A percentile compares a stretch with the other conserved stretches of the same genome.
phyloP scores from a whole-genome alignment of 805 yeast species.

The Myxozyma sirexii region DNA sequence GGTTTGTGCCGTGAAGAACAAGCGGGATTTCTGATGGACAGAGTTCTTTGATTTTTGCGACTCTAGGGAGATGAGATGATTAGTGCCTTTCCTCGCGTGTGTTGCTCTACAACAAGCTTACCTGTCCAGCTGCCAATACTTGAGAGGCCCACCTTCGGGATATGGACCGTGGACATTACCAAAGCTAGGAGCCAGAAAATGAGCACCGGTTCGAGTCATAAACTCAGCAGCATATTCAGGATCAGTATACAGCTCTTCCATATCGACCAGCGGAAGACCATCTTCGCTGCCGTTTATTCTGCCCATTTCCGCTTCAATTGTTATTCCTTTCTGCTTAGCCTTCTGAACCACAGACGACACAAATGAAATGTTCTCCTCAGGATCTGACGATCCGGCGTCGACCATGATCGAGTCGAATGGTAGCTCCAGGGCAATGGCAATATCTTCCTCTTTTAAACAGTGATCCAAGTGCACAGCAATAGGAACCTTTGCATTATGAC shows the following conservation, averaged over 20 bases:
- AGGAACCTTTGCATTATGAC: conserved; percentile 42
- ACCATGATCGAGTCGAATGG: conserved; percentile 48
- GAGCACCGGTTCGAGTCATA: conserved; percentile 42
- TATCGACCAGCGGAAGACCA: conserved; percentile 39
- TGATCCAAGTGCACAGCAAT: conserved; percentile 45
- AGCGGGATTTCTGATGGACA: conserved; percentile 25
- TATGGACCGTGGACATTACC: conserved; percentile 47
- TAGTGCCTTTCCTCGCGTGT: not conserved
- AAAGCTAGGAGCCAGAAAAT: conserved; percentile 45
- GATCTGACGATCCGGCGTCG: conserved; percentile 45
- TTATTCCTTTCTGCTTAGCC: conserved; percentile 39
- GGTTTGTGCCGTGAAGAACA: conserved; percentile 45
- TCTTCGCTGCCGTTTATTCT: conserved; percentile 47
- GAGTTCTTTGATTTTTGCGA: conserved; percentile 5
- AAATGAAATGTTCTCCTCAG: conserved; percentile 40
- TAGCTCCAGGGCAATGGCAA: conserved; percentile 41
- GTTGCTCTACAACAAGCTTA: conserved; percentile 22
- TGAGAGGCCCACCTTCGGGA: conserved; percentile 43
- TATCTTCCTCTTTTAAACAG: conserved; percentile 41
- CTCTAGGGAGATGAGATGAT: not conserved
- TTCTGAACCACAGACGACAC: conserved; percentile 41
- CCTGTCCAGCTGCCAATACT: conserved; percentile 37
- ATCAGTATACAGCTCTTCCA: conserved; percentile 43
- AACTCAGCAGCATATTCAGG: conserved; percentile 42
- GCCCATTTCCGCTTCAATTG: conserved; percentile 47